Evolutionary conservation across 169 alveolate genomes (phyloP).

Genomic region (Babesia bovis): DNA sequence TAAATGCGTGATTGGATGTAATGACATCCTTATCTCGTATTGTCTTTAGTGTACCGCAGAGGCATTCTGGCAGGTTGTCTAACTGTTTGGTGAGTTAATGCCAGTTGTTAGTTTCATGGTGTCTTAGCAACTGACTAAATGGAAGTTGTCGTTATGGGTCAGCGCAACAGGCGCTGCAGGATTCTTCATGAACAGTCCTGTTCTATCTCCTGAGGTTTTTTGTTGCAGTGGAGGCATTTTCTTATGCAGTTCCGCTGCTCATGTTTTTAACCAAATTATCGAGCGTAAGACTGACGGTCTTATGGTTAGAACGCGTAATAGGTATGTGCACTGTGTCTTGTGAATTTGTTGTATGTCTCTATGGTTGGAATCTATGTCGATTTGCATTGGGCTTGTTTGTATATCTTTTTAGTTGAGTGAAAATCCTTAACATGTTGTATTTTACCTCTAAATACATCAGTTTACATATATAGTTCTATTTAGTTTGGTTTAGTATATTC

Average conservation of each 20-base stretch:
- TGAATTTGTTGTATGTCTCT: no score
- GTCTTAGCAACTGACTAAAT: slow-evolving; percentile 53
- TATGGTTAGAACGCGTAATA: slow-evolving; percentile 74
- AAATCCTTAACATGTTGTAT: no score
- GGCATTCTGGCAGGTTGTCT: background rate
- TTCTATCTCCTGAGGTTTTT: slow-evolving; percentile 34
- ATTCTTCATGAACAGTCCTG: slow-evolving; percentile 68
- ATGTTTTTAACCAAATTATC: slow-evolving; percentile 74
- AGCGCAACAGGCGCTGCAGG: slow-evolving; percentile 77
- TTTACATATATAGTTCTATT: no score
- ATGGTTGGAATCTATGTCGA: no score
- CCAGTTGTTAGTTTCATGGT: background rate
- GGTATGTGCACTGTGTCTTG: slow-evolving; percentile 60
- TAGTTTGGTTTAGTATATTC: no score
- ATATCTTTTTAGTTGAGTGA: no score
- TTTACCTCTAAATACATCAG: no score
- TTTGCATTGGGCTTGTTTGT: no score
- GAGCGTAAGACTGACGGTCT: slow-evolving; percentile 71
- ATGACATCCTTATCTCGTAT: slow-evolving; percentile 38
- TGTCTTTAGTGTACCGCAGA: background rate
- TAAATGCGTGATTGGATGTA: slow-evolving; percentile 9
- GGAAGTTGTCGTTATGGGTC: slow-evolving; percentile 77
- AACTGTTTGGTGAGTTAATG: background rate
- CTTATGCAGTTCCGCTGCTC: slow-evolving; percentile 77
- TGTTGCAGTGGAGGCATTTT: slow-evolving; percentile 68